Percentiles rank a stretch among this genome's conserved stretches.
These are phyloP conservation scores for Ogataea salicorniae DNA, from an alignment of 805 yeast species.

Conservation along the genomic window DNA sequence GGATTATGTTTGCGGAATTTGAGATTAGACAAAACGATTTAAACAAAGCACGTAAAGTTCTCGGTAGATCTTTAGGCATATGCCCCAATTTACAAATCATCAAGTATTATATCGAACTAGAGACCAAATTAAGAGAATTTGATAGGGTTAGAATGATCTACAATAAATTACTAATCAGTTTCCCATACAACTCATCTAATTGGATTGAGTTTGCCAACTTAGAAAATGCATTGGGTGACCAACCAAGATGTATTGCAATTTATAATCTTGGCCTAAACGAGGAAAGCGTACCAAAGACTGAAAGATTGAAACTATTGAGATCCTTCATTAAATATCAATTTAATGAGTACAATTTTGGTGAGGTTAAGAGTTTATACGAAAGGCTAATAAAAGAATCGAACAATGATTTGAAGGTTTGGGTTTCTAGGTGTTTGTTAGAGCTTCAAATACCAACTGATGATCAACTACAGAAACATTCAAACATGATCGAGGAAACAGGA, in stretches of 20 bases:
- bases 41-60: conserved; percentile 52
- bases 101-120: conserved; percentile 61
- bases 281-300: conserved; percentile 4
- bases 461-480: conserved; percentile 38
- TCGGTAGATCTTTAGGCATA: conserved; percentile 70
- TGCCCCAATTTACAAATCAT: conserved; percentile 58
- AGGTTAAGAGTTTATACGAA: conserved; percentile 49
- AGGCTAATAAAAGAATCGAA: conserved; percentile 31
- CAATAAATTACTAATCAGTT: conserved; percentile 55
- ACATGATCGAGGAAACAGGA: conserved; percentile 17
- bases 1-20: conserved; percentile 69
- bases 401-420: conserved; percentile 44
- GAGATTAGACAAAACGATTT: conserved; percentile 60
- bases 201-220: conserved; percentile 67
- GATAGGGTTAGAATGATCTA: conserved; percentile 73
- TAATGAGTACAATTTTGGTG: conserved; percentile 52
- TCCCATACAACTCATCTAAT: conserved; percentile 35
- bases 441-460: conserved; percentile 53
- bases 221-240: conserved; percentile 65
- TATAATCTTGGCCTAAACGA: conserved; percentile 44
- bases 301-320: conserved; percentile 9
- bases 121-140: conserved; percentile 65
- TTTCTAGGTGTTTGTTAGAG: conserved; percentile 67
- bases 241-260: conserved; percentile 60
- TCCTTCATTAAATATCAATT: conserved; percentile 53